Evolutionary conservation across 2,329 filamentous ascomycete genomes (phyloP), one percentile per base, ranked within the genome.

Genomic region (Epichloe elymi): DNA sequence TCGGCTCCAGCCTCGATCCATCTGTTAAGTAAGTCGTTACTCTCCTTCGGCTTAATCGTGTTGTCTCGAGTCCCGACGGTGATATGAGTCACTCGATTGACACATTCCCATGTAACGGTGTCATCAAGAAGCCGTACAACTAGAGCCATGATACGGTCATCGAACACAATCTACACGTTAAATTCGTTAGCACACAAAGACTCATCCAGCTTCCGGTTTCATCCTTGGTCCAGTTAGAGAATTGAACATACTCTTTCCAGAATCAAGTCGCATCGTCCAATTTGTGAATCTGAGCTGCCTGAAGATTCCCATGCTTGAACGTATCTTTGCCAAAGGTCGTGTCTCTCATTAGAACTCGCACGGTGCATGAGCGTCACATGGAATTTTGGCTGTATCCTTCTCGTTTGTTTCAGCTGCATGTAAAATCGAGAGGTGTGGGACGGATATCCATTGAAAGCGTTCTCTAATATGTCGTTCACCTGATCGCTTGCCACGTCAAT

Each of bases 301-400:
- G 58, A 56, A 8, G 61, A 69, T 36, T 70, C 66, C 58, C 86
- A 80, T 1, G 86, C 67, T n/a, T 75, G 69, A 5, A 64, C 65
- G 58, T 96, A 91, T 51, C 74, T 77, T 50, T 83, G 70, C 93
- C 93, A 98, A 50, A 91, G 72, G 8, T 83, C 78, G 0, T 82
- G 76, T 56, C 83, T 67, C 33, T 83, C 69, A 40, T 73, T 72
- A 10, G 79, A 71, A 3, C 71, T 73, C 11, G 83, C 81, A 45
- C 84, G 83, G 67, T 98, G 93, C 65, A 96, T 88, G 39, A 98
- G 77, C 0, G 93, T 98, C 52, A 98, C 87, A 64, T 98, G 93
- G 65, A 97, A 98, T 40, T 82, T 76, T n/a, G 76, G 63, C 66
- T 97, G 91, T 5, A 97, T 70, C 50, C 93, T 86, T 19, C 83